Conservation (phyloP, 2,329 filamentous ascomycete genomes). For the Xylaria sp. region DNA sequence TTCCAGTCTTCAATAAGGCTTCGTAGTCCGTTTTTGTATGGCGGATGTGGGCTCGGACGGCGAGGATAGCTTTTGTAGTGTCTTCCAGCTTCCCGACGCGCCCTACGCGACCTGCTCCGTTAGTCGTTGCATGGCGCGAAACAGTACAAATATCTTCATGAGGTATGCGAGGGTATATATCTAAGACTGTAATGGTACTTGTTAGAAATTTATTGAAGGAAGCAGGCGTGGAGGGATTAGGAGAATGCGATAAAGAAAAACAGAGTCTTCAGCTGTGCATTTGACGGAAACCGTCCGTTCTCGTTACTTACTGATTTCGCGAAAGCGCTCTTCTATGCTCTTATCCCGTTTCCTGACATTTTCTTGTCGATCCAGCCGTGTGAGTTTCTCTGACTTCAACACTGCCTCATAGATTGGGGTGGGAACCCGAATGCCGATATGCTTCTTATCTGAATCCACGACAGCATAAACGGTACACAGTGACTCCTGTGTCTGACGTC, state of each 20-base stretch:
- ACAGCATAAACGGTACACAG: slow-evolving; percentile 11
- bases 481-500: slow-evolving; percentile 11
- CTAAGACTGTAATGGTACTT: neutral
- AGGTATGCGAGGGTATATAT: slow-evolving; percentile 19
- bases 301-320: slow-evolving; percentile 17
- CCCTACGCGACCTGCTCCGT: slow-evolving; percentile 20
- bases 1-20: slow-evolving; percentile 3
- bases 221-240: too few species aligned
- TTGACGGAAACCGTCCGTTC: neutral
- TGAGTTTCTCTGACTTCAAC: neutral
- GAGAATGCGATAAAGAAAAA: neutral
- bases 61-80: slow-evolving; percentile 11
- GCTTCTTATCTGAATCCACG: slow-evolving; percentile 10
- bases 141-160: neutral
- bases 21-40: slow-evolving; percentile 26
- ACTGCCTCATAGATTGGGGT: slow-evolving; percentile 3
- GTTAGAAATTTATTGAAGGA: neutral
- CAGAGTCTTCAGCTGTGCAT: neutral
- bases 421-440: slow-evolving; percentile 25
- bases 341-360: slow-evolving; percentile 12
- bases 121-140: slow-evolving; percentile 13
- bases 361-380: neutral
- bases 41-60: slow-evolving; percentile 22
- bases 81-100: slow-evolving; percentile 13
- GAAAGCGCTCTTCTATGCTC: slow-evolving; percentile 8